A percentile compares a stretch with the other conserved stretches of the same genome.
These are phyloP conservation scores for Erigeron philadelphicus DNA, from an alignment of 140 eudicot species.

Conservation along the genomic window DNA sequence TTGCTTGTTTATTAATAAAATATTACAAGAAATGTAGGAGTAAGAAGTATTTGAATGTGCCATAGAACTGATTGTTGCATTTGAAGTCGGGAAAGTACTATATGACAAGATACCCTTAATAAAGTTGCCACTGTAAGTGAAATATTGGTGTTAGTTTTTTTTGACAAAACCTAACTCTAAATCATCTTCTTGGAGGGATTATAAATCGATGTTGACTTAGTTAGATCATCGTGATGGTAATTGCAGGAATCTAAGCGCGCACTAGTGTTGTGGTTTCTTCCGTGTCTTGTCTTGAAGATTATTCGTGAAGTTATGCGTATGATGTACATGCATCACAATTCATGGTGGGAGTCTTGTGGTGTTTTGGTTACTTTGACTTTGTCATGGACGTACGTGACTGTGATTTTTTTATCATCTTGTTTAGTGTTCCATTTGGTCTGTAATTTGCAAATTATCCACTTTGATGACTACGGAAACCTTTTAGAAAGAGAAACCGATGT, in stretches of 20 bases:
- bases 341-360: slow-evolving; percentile 56
- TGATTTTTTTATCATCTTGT: slow-evolving; percentile 58
- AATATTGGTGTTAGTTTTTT: background rate
- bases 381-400: slow-evolving; percentile 57
- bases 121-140: background rate
- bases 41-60: no score
- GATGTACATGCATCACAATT: slow-evolving; percentile 47
- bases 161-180: background rate
- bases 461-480: slow-evolving; percentile 64
- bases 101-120: no score
- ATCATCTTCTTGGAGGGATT: slow-evolving; percentile 4
- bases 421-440: slow-evolving; percentile 68
- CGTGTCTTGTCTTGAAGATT: slow-evolving; percentile 59
- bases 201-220: background rate
- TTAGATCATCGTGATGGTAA: background rate
- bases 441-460: slow-evolving; percentile 72
- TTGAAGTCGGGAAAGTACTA: no score
- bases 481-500: slow-evolving; percentile 69
- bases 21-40: no score
- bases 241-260: slow-evolving; percentile 53
- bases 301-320: slow-evolving; percentile 63
- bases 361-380: slow-evolving; percentile 42
- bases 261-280: slow-evolving; percentile 51
- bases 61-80: no score
- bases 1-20: no score